A percentile compares a stretch with the other conserved stretches of the same genome.
Evolutionary conservation across 2,329 filamentous ascomycete species (phyloP).

Genomic region (Corynespora cassiicola): DNA sequence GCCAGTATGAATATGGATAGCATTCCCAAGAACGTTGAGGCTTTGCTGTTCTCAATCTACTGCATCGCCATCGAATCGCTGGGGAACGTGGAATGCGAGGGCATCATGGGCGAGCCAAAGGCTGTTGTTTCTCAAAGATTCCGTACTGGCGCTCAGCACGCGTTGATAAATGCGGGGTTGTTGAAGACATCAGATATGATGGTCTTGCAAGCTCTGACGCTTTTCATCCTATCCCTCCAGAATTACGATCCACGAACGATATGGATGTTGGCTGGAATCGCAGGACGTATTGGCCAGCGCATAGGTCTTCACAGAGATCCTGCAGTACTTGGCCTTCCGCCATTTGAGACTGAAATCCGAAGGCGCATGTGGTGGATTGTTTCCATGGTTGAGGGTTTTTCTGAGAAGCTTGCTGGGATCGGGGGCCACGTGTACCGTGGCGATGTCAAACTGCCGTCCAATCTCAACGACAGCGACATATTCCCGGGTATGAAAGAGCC

Average conservation of each 20-base stretch:
- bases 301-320: conserved; percentile 69
- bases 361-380: conserved; percentile 65
- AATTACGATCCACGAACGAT: conserved; percentile 60
- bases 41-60: conserved; percentile 47
- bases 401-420: conserved; percentile 60
- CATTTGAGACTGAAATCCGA: conserved; percentile 66
- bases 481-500: conserved; percentile 52
- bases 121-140: conserved; percentile 59
- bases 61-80: conserved; percentile 54
- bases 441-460: conserved; percentile 58
- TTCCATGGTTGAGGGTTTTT: conserved; percentile 65
- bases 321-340: conserved; percentile 56
- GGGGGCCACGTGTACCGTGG: conserved; percentile 51
- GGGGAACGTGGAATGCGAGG: conserved; percentile 60
- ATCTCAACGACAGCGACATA: conserved; percentile 61
- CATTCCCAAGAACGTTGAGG: conserved; percentile 65
- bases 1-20: conserved; percentile 63
- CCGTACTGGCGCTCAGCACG: conserved; percentile 66
- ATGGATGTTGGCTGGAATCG: conserved; percentile 70
- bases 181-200: conserved; percentile 70
- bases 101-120: conserved; percentile 62
- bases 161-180: conserved; percentile 70
- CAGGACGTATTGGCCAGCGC: conserved; percentile 65
- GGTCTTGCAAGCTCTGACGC: conserved; percentile 70
- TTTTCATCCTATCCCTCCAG: conserved; percentile 63